Evolutionary conservation across 2,329 filamentous ascomycete genomes (phyloP), one percentile per base, ranked within the genome.

Genomic region (Macrophomina tecta): DNA sequence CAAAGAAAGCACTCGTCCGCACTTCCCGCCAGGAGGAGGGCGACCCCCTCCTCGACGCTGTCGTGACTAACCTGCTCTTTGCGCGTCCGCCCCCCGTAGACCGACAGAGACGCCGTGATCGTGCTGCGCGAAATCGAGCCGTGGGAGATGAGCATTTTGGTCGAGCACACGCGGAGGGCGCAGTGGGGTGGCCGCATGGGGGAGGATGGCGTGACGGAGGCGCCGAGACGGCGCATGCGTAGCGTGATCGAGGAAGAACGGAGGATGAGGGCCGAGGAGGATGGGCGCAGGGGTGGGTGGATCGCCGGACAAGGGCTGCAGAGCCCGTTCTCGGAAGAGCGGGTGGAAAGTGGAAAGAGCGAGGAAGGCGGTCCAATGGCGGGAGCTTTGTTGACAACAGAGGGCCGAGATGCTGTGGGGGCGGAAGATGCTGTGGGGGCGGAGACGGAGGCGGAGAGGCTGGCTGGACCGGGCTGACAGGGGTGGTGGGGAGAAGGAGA

Each of bases 111-210:
- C 63, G 83, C 80, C 74, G 79, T 84, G 72, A 81, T 84, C 71
- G 81, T 84, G 65, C 75, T 83, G 6, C 78, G 80, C 61, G 82
- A 84, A 68, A 81, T 84, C 78, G 78, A 80, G 69, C 78, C 79
- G 64, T 74, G 76, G 65, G 82, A 83, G 63, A 83, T 82, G 4
- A 81, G 83, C 48, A 75, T 83, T 18, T 73, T 84, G 34, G 83
- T 84, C 70, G 82, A 84, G 69, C 82, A 84, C 68, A 84, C 82
- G 14, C 77, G 78, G 9, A 79, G 81, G 6, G 14, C 64, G 58
- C 53, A 46, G 34, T n/a, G 36, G 55, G 23, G 38, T 18, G 18
- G 23, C 45, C n/a, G 46, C n/a, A 16, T 14, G 52, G 53, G 9
- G 16, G 7, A 40, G 52, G 52, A 3, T 8, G 51, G 7, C 6